Percentiles rank a stretch among this genome's conserved stretches.
These are phyloP conservation scores for Cutaneotrichosporon sp. DNA, from an alignment of 1,284 basidiomycete species.

Conservation along the genomic window DNA sequence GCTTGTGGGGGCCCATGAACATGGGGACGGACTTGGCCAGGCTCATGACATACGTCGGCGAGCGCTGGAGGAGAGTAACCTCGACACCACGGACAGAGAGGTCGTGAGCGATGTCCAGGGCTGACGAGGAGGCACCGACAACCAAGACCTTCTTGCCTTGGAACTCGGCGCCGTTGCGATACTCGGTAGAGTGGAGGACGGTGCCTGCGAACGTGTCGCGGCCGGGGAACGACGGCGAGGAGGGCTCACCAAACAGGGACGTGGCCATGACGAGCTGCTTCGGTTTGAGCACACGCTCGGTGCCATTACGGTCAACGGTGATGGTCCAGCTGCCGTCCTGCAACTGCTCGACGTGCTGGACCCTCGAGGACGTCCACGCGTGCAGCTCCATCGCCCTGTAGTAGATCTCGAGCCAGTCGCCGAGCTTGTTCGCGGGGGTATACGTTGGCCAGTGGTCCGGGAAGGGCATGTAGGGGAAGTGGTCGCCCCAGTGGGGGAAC, in stretches of 20 bases:
- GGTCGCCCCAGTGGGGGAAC: constrained; percentile 59
- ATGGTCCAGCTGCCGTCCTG: constrained; percentile 58
- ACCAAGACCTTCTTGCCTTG: constrained; percentile 63
- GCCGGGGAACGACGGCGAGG: constrained; percentile 30
- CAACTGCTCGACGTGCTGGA: constrained; percentile 56
- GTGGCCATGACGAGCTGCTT: constrained; percentile 42
- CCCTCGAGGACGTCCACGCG: constrained; percentile 54
- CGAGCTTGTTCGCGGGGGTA: constrained; percentile 58
- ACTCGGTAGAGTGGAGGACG: constrained; percentile 60
- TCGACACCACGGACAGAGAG: constrained; percentile 57
- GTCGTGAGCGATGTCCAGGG: constrained; percentile 56
- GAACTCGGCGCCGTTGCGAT: constrained; percentile 58
- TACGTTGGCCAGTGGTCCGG: constrained; percentile 64
- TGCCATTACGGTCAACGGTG: constrained; percentile 53
- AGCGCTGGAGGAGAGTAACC: constrained; percentile 65
- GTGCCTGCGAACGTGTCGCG: constrained; percentile 56
- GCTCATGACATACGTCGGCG: constrained; percentile 63
- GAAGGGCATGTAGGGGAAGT: constrained; percentile 57
- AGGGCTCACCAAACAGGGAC: constrained; percentile 29
- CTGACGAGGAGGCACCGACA: constrained; percentile 66
- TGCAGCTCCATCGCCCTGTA: constrained; percentile 40
- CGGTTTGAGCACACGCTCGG: constrained; percentile 58
- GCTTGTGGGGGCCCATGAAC: constrained; percentile 49
- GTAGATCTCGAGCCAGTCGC: constrained; percentile 44
- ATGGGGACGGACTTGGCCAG: constrained; percentile 55